Evolutionary conservation across 148 eudicot genomes (phyloP).

Genomic region (Fagopyrum tataricum): DNA sequence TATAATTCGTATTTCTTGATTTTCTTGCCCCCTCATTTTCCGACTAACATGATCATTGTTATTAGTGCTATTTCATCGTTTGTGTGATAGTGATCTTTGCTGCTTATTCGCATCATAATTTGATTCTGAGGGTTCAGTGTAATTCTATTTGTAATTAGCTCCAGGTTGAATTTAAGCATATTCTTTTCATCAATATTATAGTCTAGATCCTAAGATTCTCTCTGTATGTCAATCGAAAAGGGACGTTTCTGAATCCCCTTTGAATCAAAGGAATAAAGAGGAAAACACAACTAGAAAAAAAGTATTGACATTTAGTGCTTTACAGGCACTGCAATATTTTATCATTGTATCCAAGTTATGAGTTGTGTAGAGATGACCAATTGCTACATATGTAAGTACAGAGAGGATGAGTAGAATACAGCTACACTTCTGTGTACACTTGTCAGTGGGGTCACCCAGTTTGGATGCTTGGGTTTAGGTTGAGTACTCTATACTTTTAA

Average conservation of each 20-base stretch:
- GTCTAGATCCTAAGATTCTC: conserved; percentile 10
- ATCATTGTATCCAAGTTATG: not conserved
- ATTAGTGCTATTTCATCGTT: not conserved
- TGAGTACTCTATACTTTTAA: not conserved
- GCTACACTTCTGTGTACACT: not conserved
- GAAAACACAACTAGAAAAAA: not conserved
- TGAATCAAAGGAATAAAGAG: not conserved
- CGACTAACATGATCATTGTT: not conserved
- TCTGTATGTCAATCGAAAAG: not conserved
- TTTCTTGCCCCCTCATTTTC: not conserved
- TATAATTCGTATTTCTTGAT: not conserved
- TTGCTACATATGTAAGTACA: not conserved
- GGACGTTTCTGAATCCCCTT: not conserved
- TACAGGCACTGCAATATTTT: not conserved
- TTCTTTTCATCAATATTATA: not conserved
- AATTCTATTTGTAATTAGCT: not conserved
- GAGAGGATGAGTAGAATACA: not conserved
- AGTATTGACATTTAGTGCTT: not conserved
- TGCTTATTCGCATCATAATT: conserved; percentile 6
- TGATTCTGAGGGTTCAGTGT: not conserved
- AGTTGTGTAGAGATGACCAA: not conserved
- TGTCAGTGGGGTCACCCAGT: not conserved
- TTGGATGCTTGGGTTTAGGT: not conserved
- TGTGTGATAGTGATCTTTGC: not conserved
- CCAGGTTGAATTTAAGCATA: conserved; percentile 4